Base-by-base conservation (phyloP, 108 stramenopile species). In the Nitzschia inconspicua region DNA sequence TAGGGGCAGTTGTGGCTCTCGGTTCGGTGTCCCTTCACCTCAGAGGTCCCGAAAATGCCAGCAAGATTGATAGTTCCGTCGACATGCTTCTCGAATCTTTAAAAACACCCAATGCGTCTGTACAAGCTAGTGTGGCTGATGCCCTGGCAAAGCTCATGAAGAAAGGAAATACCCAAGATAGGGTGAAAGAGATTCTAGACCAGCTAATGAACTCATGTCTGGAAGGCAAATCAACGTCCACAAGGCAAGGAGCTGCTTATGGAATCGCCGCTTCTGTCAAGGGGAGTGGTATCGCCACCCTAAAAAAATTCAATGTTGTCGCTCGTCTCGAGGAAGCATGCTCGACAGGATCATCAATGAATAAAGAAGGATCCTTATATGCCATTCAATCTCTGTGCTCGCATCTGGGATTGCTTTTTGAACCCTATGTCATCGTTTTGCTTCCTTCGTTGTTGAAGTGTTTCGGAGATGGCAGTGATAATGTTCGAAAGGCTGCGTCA, bases 401-500 rank as follows among this genome's bases (percentile, higher is more conserved):
- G 13, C 64, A 93, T 2, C 78, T 99, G 22, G 97, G 93, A 20
- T 75, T 98, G 30, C 86, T 99, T 5, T 99, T 99, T 63, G 99
- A 99, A 82, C 99, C 99, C 0, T 99, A 99, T 61, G 94, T 99
- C 29, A 98, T 98, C 32, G 94, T 93, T 8, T 73, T 99, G 6
- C 80, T 99, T 1, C 96, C 97, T 27, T 76, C 92, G n/a, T 81
- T 99, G 36, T 78, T 99, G 32, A 86, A 85, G 63, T 85, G 83
- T 43, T 99, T 97, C 78, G 80, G 88, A 37, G 98, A 99, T 48
- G 75, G 82, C 44, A 89, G 79, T 48, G 95, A 97, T 56, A 70
- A 90, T 47, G 98, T 99, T 4, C 83, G 99, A 8, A 79, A 78
- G 51, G 98, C 97, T 4, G 96, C 98, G 11, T 69, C 88, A 23